Evolutionary conservation across 805 yeast species (phyloP).

Genomic region (Wickerhamomyces strasburgensis): DNA sequence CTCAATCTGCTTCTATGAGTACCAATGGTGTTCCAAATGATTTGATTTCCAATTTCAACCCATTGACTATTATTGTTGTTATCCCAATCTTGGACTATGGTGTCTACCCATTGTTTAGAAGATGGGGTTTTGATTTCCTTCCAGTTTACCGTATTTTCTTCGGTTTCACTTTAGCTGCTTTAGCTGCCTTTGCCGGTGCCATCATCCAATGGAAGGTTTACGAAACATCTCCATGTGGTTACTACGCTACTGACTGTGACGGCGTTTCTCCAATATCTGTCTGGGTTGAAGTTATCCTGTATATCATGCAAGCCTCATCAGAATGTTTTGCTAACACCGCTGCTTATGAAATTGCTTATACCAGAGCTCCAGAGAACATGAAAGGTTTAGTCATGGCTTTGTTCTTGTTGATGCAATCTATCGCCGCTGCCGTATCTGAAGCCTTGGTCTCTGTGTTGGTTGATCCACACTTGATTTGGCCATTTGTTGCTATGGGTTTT

Average conservation of each 20-base stretch:
- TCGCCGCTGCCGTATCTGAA: slow-evolving; percentile 73
- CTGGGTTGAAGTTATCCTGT: slow-evolving; percentile 63
- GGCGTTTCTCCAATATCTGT: slow-evolving; percentile 45
- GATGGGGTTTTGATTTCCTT: slow-evolving; percentile 46
- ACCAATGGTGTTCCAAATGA: slow-evolving; percentile 78
- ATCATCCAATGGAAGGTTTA: slow-evolving; percentile 69
- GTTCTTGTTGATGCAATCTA: slow-evolving; percentile 67
- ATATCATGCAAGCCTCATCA: slow-evolving; percentile 65
- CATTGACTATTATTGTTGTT: slow-evolving; percentile 70
- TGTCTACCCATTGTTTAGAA: slow-evolving; percentile 51
- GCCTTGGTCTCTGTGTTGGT: slow-evolving; percentile 62
- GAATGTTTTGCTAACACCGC: slow-evolving; percentile 79
- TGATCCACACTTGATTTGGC: slow-evolving; percentile 69
- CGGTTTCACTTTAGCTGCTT: slow-evolving; percentile 66
- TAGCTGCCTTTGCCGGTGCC: slow-evolving; percentile 32
- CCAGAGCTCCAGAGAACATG: slow-evolving; percentile 67
- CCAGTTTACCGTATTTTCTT: slow-evolving; percentile 68
- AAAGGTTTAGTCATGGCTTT: slow-evolving; percentile 41
- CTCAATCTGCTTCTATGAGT: slow-evolving; percentile 69
- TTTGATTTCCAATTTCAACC: slow-evolving; percentile 69
- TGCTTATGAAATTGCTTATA: slow-evolving; percentile 79
- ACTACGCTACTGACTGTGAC: slow-evolving; percentile 50
- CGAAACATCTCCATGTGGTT: slow-evolving; percentile 68
- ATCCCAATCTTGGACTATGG: slow-evolving; percentile 64
- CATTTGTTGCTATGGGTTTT: slow-evolving; percentile 57